Base-by-base conservation (phyloP, 2,329 filamentous ascomycete species). In the Colletotrichum eleusines region DNA sequence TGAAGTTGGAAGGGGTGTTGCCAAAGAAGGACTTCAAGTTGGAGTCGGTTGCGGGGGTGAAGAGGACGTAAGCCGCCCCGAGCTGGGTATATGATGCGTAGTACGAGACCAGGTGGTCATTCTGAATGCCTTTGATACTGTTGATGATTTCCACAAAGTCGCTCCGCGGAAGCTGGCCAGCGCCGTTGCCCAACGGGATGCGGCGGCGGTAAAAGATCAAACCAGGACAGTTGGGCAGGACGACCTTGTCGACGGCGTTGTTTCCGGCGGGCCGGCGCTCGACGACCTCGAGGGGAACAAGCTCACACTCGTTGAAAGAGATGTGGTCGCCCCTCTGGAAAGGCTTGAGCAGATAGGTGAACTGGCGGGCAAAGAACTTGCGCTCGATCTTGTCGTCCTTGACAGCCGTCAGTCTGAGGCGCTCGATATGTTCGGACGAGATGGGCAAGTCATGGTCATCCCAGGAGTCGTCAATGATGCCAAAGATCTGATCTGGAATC, bases 401-500 rank as follows among this genome's bases (percentile, higher is more conserved):
- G 31, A 84, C 80, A 28, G 86, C 84, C 0, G 89, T 89, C 53
- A 94, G 82, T 38, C 86, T 84, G 23, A 94, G 85, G 57, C 87
- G 87, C 74, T 87, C 86, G 55, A 94, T 86, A 70, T 92, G 88
- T 61, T 92, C 89, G 63, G 88, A 82, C 5, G 89, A 84, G 58
- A 94, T 85, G 6, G 92, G 92, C 51, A 95, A 83, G 80, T 95
- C 92, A 63, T 89, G 86, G 76, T 95, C 92, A 74, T 92, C 91
- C 91, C 91, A 94, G 28, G 90, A 91, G 76, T 92, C 89, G 79
- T 94, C 92, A 69, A 94, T 89, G 63, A 93, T 84, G 51, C 88
- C 88, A 76, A 94, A 94, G 71, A 94, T 94, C 77, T 92, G 90
- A 74, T 92, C 90, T 0, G 92, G 88, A 14, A 92, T 85, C 40